Evolutionary conservation across 371 early-diverging fungal species (phyloP), one percentile per base, ranked within the genome.

Genomic region (Basidiobolus meristosporus): DNA sequence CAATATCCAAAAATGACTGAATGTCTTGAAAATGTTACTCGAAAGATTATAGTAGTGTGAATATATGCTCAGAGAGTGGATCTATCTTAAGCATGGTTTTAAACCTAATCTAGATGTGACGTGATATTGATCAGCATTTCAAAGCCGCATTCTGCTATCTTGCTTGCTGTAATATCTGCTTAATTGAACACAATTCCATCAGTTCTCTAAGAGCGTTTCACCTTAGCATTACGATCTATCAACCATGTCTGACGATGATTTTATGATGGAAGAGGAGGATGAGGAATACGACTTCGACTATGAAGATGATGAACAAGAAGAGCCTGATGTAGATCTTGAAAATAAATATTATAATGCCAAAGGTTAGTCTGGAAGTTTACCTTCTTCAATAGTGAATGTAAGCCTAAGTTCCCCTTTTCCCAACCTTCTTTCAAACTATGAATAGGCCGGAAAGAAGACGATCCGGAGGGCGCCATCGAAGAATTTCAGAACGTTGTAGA

Each of bases 341-440:
- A 93, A 90, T 57, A 79, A 74, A 47, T 96, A 93, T 60, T 93
- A 93, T 59, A 82, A 75, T 47, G 93, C 97, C 33, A 93, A 96
- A 65, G 86, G 87, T 66, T 49, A 49, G 21, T 38, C 11, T 22
- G 9, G 17, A 32, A 30, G 12, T 16, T 26, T 30, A 18, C 31
- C 38, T 38, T 38, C 14, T 22, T 18, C n/a, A 16, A 16, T 9
- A 1, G 12, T 31, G 15, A 12, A 12, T 15, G 18, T 30, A 32
- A 36, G 11, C 17, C 37, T 18, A 23, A 38, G 36, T 16, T 15
- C 17, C 9, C 7, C 12, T 7, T 3, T 16, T 45, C 1, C 18
- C 29, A 16, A 3, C 10, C 10, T 19, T 2, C 22, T 29, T 31
- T 9, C 36, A 36, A 9, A n/a, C 11, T 34, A 11, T 14, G n/a